Percentiles rank a stretch among this genome's conserved stretches.
phyloP scores from a whole-genome alignment of 768 basidiomycete species.

The Guyanaporus albipodus region DNA sequence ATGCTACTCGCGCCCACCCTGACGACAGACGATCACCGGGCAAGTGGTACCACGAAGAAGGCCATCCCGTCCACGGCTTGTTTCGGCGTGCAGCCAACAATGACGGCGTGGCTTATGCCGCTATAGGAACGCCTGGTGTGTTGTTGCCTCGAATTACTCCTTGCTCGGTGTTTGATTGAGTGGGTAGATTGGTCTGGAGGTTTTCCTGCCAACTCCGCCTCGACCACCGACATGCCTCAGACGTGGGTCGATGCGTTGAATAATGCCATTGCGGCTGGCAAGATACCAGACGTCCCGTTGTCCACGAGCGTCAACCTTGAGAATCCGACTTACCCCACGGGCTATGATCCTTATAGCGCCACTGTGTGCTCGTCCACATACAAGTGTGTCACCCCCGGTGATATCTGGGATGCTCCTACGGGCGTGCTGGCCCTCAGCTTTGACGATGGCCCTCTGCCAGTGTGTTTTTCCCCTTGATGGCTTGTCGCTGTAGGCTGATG shows the following conservation, averaged over 20 bases:
- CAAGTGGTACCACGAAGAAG: constrained; percentile 58
- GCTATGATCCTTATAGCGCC: constrained; percentile 40
- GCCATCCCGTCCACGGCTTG: constrained; percentile 57
- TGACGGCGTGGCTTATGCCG: constrained; percentile 49
- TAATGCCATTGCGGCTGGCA: constrained; percentile 60
- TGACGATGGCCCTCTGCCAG: constrained; percentile 74
- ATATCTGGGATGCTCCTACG: constrained; percentile 74
- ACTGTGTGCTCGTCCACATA: constrained; percentile 75
- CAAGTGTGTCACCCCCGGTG: constrained; percentile 57
- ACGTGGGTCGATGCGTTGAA: constrained; percentile 72
- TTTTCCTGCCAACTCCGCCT: constrained; percentile 55
- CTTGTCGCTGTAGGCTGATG: constrained; percentile 3
- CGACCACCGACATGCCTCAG: constrained; percentile 50
- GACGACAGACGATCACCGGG: constrained; percentile 24
- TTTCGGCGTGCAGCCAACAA: constrained; percentile 49
- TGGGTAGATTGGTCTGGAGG: constrained; percentile 55
- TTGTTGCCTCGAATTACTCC: neutral
- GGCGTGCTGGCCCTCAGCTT: constrained; percentile 65
- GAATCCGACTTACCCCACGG: constrained; percentile 37
- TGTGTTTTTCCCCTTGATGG: constrained; percentile 20
- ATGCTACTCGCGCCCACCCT: constrained; percentile 17
- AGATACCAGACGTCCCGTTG: constrained; percentile 65
- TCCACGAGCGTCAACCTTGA: constrained; percentile 36
- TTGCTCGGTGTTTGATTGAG: neutral
- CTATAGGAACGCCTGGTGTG: constrained; percentile 59